Evolutionary conservation across 176 grass and related monocot species (phyloP), one percentile per base, ranked within the genome.

Genomic region (Carex kokanica): DNA sequence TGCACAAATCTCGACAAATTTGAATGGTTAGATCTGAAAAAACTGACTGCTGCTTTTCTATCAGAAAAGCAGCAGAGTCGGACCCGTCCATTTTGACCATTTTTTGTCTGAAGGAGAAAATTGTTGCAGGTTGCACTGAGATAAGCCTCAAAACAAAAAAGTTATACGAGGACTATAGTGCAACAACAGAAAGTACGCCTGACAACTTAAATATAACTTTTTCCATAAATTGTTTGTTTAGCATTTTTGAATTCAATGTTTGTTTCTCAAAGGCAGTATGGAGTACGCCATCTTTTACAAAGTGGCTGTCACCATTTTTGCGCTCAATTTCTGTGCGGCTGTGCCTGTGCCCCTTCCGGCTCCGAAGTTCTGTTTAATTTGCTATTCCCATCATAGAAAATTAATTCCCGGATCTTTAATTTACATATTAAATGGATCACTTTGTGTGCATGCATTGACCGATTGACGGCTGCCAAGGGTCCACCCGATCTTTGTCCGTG

Each of bases 391-490:
- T 38, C 8, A 24, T 15, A 32, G 73, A 55, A 75, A 75, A 55
- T n/a, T n/a, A 75, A 55, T 32, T 55, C 23, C 24, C 13, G 17
- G 3, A 14, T 55, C 0, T 31, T 55, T 55, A 52, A 55, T 77
- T 77, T 77, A 49, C 45, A 77, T 51, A 77, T 43, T 77, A 25
- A 55, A 31, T 77, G 73, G 72, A 55, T 25, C 49, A 55, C 24
- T 55, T 51, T 24, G 41, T 74, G 70, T 74, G 70, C 20, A 74
- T 74, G 70, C 70, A 11, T 74, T 52, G n/a, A n/a, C n/a, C n/a
- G n/a, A n/a, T n/a, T n/a, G 41, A 52, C 70, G 69, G 69, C 20
- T 73, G 69, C 41, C 41, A 47, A 51, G 47, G 69, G 69, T 73
- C 41, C 72, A 75, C 43, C 53, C 71, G 53, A 75, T 75, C 71